Conservation (phyloP, 2,329 filamentous ascomycete genomes). For the Cercospora berteroae region DNA sequence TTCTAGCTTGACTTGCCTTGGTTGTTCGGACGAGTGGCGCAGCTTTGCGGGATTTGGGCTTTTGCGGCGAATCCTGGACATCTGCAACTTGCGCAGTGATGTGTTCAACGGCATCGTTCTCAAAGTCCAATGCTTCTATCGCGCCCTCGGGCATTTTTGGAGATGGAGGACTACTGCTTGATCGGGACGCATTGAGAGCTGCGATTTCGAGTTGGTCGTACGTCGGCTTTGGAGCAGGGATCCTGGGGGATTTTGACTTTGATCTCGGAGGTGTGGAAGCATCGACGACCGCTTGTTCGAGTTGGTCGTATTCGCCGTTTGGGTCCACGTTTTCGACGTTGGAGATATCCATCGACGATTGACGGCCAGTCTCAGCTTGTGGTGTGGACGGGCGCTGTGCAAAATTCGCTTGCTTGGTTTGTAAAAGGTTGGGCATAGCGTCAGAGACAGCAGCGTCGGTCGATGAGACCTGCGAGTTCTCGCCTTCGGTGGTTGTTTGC, state of each 20-base stretch:
- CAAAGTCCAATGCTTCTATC: conserved; percentile 51
- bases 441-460: background rate
- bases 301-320: conserved; percentile 22
- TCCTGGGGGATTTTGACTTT: conserved; percentile 12
- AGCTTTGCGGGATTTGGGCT: conserved; percentile 28
- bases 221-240: conserved; percentile 15
- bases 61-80: conserved; percentile 32
- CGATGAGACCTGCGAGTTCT: background rate
- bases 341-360: background rate
- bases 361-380: background rate
- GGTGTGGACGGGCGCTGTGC: background rate
- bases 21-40: conserved; percentile 33
- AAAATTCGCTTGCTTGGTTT: background rate
- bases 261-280: conserved; percentile 23
- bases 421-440: conserved; percentile 1
- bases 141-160: conserved; percentile 42
- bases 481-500: background rate
- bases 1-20: conserved; percentile 34
- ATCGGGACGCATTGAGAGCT: conserved; percentile 21
- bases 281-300: conserved; percentile 29
- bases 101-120: conserved; percentile 53
- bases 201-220: conserved; percentile 32
- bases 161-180: background rate
- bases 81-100: conserved; percentile 38
- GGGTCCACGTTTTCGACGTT: conserved; percentile 3